These are phyloP conservation scores for Zygosaccharomyces pseudobailii DNA, from an alignment of 1,139 yeast genomes.

Conservation along the genomic window DNA sequence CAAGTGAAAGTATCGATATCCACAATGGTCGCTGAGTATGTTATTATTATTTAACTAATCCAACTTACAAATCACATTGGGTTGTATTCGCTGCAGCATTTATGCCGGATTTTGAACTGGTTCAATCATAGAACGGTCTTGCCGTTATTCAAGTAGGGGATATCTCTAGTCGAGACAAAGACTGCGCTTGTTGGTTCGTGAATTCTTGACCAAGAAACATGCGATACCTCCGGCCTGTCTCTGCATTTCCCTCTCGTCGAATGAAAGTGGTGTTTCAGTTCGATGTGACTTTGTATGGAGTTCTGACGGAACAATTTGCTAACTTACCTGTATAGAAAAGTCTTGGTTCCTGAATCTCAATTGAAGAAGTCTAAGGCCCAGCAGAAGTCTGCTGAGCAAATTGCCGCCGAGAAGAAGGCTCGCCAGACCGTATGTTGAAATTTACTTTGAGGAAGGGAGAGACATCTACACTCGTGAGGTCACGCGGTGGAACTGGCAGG, in stretches of 20 bases:
- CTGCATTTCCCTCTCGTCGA: slow-evolving; percentile 34
- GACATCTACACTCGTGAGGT: slow-evolving; percentile 7
- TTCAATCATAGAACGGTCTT: background rate
- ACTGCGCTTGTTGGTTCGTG: slow-evolving; percentile 13
- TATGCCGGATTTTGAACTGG: slow-evolving; percentile 6
- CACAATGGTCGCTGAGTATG: slow-evolving; percentile 37
- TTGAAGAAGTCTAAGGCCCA: slow-evolving; percentile 91
- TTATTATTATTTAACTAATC: slow-evolving; percentile 6
- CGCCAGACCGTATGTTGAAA: slow-evolving; percentile 80
- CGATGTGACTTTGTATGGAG: slow-evolving; percentile 32
- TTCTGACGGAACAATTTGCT: slow-evolving; percentile 12
- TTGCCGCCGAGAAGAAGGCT: slow-evolving; percentile 81
- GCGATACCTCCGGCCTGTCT: slow-evolving; percentile 25
- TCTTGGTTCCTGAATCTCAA: slow-evolving; percentile 82
- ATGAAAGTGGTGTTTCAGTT: slow-evolving; percentile 36
- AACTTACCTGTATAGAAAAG: slow-evolving; percentile 28
- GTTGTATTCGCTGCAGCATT: slow-evolving; percentile 9
- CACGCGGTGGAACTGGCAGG: slow-evolving; percentile 7
- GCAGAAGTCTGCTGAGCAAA: slow-evolving; percentile 80
- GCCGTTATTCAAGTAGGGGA: slow-evolving; percentile 26
- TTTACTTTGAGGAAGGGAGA: background rate
- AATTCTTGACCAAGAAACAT: slow-evolving; percentile 12
- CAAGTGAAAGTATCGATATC: slow-evolving; percentile 20
- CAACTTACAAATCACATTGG: slow-evolving; percentile 21
- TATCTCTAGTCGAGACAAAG: slow-evolving; percentile 29